phyloP scores from a whole-genome alignment of 805 yeast genomes.

The Lipomyces yamadae region DNA sequence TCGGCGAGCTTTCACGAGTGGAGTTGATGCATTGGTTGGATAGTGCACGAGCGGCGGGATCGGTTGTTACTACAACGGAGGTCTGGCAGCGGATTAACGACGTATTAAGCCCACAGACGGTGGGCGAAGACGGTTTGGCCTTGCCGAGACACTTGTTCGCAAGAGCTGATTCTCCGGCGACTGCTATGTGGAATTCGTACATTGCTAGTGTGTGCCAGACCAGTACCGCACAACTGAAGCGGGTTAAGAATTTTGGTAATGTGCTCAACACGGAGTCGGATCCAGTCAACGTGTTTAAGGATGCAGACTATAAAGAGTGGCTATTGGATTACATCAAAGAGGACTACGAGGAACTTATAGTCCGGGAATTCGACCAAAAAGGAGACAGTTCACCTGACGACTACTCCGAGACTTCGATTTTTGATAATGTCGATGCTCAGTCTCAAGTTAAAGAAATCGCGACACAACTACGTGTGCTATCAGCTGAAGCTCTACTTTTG shows the following conservation, averaged over 20 bases:
- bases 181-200: conserved; percentile 21
- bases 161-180: neutral
- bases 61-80: neutral
- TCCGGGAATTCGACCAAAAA: conserved; percentile 1
- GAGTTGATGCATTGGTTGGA: conserved; percentile 29
- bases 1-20: conserved; percentile 22
- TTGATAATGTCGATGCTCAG: conserved; percentile 13
- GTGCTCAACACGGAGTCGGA: neutral
- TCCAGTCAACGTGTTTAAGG: neutral
- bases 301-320: neutral
- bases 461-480: conserved; percentile 11
- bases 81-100: conserved; percentile 27
- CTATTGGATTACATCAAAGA: neutral
- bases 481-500: conserved; percentile 37
- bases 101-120: conserved; percentile 9
- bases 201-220: conserved; percentile 19
- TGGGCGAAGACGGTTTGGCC: conserved; percentile 3
- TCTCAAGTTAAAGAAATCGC: neutral
- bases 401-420: conserved; percentile 18
- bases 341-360: neutral
- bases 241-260: conserved; percentile 9
- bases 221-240: conserved; percentile 5
- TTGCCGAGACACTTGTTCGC: neutral
- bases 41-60: conserved; percentile 17
- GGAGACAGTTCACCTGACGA: neutral